Percentiles rank a stretch among this genome's conserved stretches.
phyloP scores from a whole-genome alignment of 192 early-diverging fungal genomes.

The Coemansia sp. region DNA sequence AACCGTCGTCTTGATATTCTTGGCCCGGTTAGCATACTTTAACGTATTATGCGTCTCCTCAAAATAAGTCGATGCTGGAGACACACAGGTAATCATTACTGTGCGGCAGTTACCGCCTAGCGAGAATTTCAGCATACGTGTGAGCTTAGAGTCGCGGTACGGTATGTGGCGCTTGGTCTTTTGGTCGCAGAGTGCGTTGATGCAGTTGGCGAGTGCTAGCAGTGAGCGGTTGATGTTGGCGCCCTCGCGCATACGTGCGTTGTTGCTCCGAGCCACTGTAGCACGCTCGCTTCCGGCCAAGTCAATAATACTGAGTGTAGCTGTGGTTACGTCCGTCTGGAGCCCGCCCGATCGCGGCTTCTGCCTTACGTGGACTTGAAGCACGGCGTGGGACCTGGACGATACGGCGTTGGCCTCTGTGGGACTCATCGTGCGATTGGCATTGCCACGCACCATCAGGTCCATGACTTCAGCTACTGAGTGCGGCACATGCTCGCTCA shows the following conservation, averaged over 20 bases:
- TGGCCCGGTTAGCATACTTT: constrained; percentile 73
- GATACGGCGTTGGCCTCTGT: constrained; percentile 73
- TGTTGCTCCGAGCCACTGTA: constrained; percentile 59
- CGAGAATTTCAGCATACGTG: constrained; percentile 69
- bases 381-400: constrained; percentile 78
- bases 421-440: constrained; percentile 71
- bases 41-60: constrained; percentile 80
- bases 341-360: constrained; percentile 38
- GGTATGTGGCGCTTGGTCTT: constrained; percentile 64
- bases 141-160: constrained; percentile 76
- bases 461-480: constrained; percentile 57
- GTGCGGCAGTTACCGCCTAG: constrained; percentile 79
- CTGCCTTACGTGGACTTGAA: constrained; percentile 61
- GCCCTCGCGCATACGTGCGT: constrained; percentile 72
- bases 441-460: constrained; percentile 60
- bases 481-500: constrained; percentile 62
- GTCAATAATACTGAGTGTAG: constrained; percentile 73
- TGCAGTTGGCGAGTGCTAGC: constrained; percentile 74
- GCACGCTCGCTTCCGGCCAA: constrained; percentile 74
- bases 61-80: constrained; percentile 61
- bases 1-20: constrained; percentile 70
- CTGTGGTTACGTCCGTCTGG: constrained; percentile 52
- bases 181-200: constrained; percentile 64
- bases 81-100: constrained; percentile 78
- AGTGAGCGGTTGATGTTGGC: constrained; percentile 77